phyloP scores from a whole-genome alignment of 2,329 filamentous ascomycete species.

The Pestalotiopsis sp. region DNA sequence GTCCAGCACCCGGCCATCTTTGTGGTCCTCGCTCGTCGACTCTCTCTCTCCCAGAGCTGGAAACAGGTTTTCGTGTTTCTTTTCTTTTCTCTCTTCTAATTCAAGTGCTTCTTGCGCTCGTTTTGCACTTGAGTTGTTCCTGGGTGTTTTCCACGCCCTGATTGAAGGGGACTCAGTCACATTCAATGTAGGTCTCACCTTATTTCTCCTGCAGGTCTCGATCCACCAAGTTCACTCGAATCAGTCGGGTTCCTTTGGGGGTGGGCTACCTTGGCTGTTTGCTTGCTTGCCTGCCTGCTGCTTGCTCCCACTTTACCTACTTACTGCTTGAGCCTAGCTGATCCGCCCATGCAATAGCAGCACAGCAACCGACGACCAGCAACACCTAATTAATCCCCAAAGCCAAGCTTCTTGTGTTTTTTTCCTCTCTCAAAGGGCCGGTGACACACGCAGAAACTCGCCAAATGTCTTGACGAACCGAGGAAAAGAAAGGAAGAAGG shows the following conservation, averaged over 20 bases:
- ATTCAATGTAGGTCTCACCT: constrained; percentile 14
- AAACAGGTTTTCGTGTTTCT: constrained; percentile 14
- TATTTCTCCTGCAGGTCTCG: background rate
- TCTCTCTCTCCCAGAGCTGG: constrained; percentile 15
- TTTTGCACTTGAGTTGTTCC: background rate
- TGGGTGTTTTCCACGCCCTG: background rate
- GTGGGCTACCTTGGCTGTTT: background rate
- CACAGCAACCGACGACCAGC: background rate
- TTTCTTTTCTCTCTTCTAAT: constrained; percentile 2
- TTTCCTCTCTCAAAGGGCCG: background rate
- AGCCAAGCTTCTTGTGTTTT: background rate
- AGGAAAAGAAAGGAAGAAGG: background rate
- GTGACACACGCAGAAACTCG: background rate
- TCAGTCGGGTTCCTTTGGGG: background rate
- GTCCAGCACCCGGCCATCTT: background rate
- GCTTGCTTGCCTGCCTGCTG: background rate
- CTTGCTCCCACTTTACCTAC: background rate
- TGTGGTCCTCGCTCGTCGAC: background rate
- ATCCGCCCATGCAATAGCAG: background rate
- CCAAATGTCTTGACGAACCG: constrained; percentile 10
- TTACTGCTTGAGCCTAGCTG: background rate
- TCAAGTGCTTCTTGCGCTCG: background rate
- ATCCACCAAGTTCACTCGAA: constrained; percentile 1
- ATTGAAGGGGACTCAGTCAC: background rate
- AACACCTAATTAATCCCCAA: background rate